Conservation (phyloP, 208 protist species). For the Leishmania arabica region DNA sequence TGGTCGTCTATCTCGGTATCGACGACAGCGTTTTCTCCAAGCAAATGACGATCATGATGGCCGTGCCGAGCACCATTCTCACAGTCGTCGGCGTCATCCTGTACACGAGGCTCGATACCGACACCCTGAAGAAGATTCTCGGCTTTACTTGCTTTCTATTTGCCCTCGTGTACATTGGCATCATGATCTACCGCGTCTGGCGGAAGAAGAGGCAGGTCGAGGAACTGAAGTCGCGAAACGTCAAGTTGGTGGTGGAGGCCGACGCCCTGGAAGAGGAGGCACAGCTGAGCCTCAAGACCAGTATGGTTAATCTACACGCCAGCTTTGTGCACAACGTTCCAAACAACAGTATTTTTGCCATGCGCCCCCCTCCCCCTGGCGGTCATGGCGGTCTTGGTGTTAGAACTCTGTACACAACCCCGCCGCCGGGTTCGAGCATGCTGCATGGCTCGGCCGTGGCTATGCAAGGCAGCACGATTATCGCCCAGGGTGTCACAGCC, state of each 20-base stretch:
- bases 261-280: slow-evolving; percentile 48
- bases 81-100: slow-evolving; percentile 49
- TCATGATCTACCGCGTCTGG: slow-evolving; percentile 38
- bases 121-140: slow-evolving; percentile 39
- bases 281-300: slow-evolving; percentile 39
- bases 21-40: slow-evolving; percentile 63
- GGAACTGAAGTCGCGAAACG: slow-evolving; percentile 36
- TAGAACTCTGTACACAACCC: neutral
- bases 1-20: slow-evolving; percentile 49
- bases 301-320: slow-evolving; percentile 40
- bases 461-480: slow-evolving; percentile 15
- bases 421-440: neutral
- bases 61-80: slow-evolving; percentile 49
- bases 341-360: slow-evolving; percentile 39
- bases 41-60: slow-evolving; percentile 60
- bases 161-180: slow-evolving; percentile 38
- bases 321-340: slow-evolving; percentile 46
- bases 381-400: neutral
- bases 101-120: slow-evolving; percentile 31
- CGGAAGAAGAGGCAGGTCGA: slow-evolving; percentile 37
- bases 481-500: slow-evolving; percentile 17
- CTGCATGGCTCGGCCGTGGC: neutral
- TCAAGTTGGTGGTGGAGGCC: slow-evolving; percentile 44
- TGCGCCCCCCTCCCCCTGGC: slow-evolving; percentile 8
- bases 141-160: slow-evolving; percentile 53